Evolutionary conservation across 352 stramenopile genomes (phyloP).

Genomic region (Hyaloperonospora arabidopsidis): DNA sequence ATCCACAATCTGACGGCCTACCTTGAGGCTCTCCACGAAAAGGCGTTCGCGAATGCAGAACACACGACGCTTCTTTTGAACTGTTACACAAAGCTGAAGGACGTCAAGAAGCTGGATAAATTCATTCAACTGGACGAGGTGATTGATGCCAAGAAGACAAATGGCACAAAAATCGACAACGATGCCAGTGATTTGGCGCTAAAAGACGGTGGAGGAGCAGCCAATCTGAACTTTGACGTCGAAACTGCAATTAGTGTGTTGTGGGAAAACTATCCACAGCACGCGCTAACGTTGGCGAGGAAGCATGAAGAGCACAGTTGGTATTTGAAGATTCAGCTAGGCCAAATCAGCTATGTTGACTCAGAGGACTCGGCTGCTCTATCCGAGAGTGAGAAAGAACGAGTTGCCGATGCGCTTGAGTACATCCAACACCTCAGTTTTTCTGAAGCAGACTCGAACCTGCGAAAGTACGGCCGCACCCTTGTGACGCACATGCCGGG

Average conservation of each 20-base stretch:
- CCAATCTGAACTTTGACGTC: slow-evolving; percentile 85
- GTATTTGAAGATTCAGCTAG: slow-evolving; percentile 90
- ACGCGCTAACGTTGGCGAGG: slow-evolving; percentile 84
- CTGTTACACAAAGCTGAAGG: slow-evolving; percentile 93
- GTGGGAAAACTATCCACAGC: slow-evolving; percentile 88
- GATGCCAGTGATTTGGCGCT: slow-evolving; percentile 20
- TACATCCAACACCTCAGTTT: slow-evolving; percentile 87
- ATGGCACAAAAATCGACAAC: slow-evolving; percentile 20
- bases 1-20: slow-evolving; percentile 96
- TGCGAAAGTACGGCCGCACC: slow-evolving; percentile 85
- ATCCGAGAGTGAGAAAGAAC: slow-evolving; percentile 68
- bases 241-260: slow-evolving; percentile 89
- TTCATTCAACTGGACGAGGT: slow-evolving; percentile 87
- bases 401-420: slow-evolving; percentile 82
- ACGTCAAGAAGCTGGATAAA: slow-evolving; percentile 89
- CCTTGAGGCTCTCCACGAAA: slow-evolving; percentile 90
- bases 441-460: slow-evolving; percentile 74
- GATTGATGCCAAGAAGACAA: slow-evolving; percentile 40
- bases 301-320: slow-evolving; percentile 88
- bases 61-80: slow-evolving; percentile 92
- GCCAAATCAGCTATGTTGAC: slow-evolving; percentile 84
- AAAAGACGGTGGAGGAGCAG: slow-evolving; percentile 15
- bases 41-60: slow-evolving; percentile 85
- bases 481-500: slow-evolving; percentile 83
- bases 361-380: slow-evolving; percentile 62